These are phyloP conservation scores for Ambrosia hybrid DNA, from an alignment of 140 eudicot species.

Conservation along the genomic window DNA sequence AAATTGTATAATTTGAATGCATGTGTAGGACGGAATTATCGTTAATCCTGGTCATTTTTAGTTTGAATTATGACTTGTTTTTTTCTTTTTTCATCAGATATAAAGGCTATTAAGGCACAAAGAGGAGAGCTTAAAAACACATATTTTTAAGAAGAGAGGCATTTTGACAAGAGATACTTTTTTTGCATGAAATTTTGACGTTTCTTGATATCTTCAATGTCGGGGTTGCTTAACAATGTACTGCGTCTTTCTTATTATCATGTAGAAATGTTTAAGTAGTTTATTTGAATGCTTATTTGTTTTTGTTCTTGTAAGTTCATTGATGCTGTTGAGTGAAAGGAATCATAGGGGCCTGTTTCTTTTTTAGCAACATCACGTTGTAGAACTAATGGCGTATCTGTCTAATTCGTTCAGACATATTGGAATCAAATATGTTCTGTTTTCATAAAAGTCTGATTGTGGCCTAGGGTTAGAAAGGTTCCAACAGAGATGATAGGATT, in stretches of 20 bases:
- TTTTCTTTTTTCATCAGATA: slow-evolving; percentile 27
- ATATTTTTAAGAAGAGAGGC: slow-evolving; percentile 31
- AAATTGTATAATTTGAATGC: not conserved
- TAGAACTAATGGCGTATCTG: no score
- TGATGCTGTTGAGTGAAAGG: no score
- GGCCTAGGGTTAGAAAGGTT: no score
- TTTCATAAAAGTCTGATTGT: no score
- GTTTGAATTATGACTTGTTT: slow-evolving; percentile 19
- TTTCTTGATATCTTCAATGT: slow-evolving; percentile 51
- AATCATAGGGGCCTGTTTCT: no score
- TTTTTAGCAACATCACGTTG: no score
- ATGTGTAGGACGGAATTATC: not conserved
- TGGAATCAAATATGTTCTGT: no score
- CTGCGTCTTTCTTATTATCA: slow-evolving; percentile 15
- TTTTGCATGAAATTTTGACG: slow-evolving; percentile 63
- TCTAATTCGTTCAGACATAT: no score
- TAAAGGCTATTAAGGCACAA: slow-evolving; percentile 31
- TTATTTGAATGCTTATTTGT: no score
- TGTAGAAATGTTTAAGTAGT: no score
- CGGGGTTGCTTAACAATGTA: slow-evolving; percentile 76
- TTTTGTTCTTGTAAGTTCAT: no score
- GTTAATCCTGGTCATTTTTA: not conserved
- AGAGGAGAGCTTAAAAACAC: slow-evolving; percentile 28
- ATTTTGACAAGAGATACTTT: slow-evolving; percentile 33
- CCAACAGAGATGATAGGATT: no score